These are phyloP conservation scores for Penicillium sp. DNA, from an alignment of 2,329 filamentous ascomycete genomes.

Conservation along the genomic window DNA sequence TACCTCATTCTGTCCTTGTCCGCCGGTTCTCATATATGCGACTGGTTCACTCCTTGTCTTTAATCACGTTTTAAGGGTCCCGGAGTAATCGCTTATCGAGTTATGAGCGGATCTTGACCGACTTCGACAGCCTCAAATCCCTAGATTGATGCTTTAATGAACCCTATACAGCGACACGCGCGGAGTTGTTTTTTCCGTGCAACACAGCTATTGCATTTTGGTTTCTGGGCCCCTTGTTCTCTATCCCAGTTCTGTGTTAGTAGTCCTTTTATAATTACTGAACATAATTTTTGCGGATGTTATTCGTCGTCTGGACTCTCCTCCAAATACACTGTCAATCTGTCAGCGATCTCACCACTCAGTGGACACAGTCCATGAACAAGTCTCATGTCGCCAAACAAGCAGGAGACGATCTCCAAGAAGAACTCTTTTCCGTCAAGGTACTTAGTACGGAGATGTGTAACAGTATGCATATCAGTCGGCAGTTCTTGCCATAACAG, in stretches of 20 bases:
- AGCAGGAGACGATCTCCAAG: neutral
- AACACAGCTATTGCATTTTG: neutral
- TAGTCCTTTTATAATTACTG: constrained; percentile 5
- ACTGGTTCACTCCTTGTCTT: neutral
- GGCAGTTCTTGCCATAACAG: neutral
- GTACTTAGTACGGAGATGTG: neutral
- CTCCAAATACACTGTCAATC: neutral
- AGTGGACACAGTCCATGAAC: neutral
- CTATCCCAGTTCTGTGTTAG: constrained; percentile 8
- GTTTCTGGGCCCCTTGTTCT: neutral
- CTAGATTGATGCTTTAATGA: constrained; percentile 10
- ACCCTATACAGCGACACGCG: neutral
- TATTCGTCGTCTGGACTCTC: neutral
- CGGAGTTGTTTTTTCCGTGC: neutral
- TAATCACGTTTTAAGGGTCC: neutral
- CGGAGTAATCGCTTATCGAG: neutral
- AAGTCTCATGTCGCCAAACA: neutral
- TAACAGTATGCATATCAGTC: neutral
- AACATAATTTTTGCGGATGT: constrained; percentile 15
- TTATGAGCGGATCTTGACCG: neutral
- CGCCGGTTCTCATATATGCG: neutral
- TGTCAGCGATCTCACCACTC: neutral
- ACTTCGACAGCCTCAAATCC: neutral
- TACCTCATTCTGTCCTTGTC: neutral
- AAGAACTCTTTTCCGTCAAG: neutral